phyloP scores from a whole-genome alignment of 2,329 filamentous ascomycete genomes.

The Taxawa tesnikishii region DNA sequence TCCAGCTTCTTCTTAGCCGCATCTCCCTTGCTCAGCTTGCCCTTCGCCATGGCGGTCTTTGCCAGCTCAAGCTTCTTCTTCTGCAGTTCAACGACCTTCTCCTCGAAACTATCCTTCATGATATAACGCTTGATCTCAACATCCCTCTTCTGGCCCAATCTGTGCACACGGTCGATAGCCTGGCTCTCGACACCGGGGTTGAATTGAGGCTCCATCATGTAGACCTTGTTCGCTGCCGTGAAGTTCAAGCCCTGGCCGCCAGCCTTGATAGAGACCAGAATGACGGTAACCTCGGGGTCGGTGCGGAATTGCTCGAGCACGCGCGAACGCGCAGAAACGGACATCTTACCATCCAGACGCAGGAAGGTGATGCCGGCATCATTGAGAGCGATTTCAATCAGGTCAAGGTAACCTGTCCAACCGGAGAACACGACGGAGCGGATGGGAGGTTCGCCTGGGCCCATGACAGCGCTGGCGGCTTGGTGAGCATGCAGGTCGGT shows the following conservation, averaged over 20 bases:
- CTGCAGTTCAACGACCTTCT: conserved; percentile 82
- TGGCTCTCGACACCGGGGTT: conserved; percentile 93
- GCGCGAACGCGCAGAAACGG: conserved; percentile 56
- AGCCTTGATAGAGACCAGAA: conserved; percentile 84
- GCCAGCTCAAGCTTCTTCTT: conserved; percentile 88
- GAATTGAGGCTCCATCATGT: conserved; percentile 97
- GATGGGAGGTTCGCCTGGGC: conserved; percentile 52
- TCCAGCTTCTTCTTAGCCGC: conserved; percentile 52
- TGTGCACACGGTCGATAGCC: conserved; percentile 85
- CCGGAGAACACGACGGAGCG: conserved; percentile 81
- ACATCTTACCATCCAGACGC: conserved; percentile 87
- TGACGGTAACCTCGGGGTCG: conserved; percentile 58
- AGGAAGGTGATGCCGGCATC: conserved; percentile 54
- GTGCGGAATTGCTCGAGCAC: conserved; percentile 71
- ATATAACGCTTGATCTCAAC: conserved; percentile 83
- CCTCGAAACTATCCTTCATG: conserved; percentile 84
- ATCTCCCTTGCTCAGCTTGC: conserved; percentile 46
- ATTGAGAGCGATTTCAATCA: conserved; percentile 73
- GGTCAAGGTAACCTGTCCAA: conserved; percentile 91
- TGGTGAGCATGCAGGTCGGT: conserved; percentile 57
- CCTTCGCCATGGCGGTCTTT: conserved; percentile 61
- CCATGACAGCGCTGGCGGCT: conserved; percentile 45
- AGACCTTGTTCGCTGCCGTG: conserved; percentile 74
- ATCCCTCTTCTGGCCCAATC: conserved; percentile 76
- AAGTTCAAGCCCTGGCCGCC: conserved; percentile 87